phyloP scores from a whole-genome alignment of 805 yeast species.

The Kodamaea kakaduensis region DNA sequence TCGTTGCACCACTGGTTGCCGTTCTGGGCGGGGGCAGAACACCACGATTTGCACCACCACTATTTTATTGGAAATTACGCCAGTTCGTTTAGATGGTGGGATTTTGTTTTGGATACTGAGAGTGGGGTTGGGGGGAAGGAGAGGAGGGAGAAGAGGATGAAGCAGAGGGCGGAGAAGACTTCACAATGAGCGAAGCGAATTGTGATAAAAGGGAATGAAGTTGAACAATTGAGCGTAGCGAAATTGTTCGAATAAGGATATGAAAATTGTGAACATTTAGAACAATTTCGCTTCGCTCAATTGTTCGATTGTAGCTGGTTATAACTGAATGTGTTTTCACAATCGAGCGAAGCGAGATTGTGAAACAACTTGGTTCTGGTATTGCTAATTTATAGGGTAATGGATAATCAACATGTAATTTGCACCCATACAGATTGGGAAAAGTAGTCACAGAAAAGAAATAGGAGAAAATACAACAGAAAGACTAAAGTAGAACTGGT shows the following conservation, averaged over 20 bases:
- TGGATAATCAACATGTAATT: too few relatives aligned
- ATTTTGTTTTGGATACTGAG: conserved; percentile 48
- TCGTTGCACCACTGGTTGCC: conserved; percentile 54
- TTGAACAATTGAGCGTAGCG: too few relatives aligned
- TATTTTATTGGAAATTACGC: conserved; percentile 58
- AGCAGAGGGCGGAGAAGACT: conserved; percentile 34
- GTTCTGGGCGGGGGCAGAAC: conserved; percentile 65
- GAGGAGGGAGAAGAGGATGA: conserved; percentile 44
- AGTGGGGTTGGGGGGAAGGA: conserved; percentile 53
- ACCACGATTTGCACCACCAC: conserved; percentile 59
- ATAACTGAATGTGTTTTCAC: too few relatives aligned
- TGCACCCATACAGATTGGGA: not conserved
- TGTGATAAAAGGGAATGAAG: too few relatives aligned
- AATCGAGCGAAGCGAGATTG: too few relatives aligned
- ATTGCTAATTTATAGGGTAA: too few relatives aligned
- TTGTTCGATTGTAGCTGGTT: too few relatives aligned
- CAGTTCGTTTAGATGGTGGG: conserved; percentile 58
- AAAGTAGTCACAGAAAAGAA: not conserved
- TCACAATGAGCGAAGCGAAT: conserved; percentile 4
- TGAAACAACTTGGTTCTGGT: too few relatives aligned
- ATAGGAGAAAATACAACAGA: not conserved
- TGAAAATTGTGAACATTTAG: too few relatives aligned
- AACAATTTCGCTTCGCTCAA: too few relatives aligned
- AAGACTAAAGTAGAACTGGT: not conserved
- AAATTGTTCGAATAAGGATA: too few relatives aligned